These are phyloP conservation scores for Blastocystis hominis DNA, from an alignment of 352 stramenopile species.

Conservation along the genomic window DNA sequence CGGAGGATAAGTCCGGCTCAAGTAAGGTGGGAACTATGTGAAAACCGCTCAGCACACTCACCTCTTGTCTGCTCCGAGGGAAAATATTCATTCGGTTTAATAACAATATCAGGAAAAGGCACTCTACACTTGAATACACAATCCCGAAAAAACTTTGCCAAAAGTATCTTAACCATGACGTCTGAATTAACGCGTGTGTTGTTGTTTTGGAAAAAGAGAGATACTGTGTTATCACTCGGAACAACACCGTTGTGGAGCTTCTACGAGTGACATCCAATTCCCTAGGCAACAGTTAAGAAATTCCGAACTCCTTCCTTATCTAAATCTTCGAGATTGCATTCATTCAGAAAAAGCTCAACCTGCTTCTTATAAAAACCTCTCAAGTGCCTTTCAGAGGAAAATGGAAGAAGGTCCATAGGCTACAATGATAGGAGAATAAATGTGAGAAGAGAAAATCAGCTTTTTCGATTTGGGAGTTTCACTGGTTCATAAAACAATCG, in stretches of 20 bases:
- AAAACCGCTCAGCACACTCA: not conserved
- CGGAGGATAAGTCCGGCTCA: not conserved
- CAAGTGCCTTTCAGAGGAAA: not conserved
- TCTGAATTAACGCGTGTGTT: not conserved
- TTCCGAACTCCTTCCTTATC: not conserved
- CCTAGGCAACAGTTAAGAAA: not conserved
- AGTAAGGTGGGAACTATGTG: constrained; percentile 9
- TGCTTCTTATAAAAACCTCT: constrained; percentile 32
- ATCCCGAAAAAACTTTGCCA: not conserved
- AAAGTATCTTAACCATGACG: not conserved
- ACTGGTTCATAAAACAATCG: not conserved
- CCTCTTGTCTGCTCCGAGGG: constrained; percentile 11
- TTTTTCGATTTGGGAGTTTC: not conserved
- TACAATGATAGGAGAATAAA: not conserved
- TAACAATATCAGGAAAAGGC: not conserved
- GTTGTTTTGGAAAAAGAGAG: constrained; percentile 1
- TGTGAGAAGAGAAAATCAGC: not conserved
- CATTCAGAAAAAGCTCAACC: constrained; percentile 4
- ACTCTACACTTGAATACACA: not conserved
- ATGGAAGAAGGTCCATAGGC: not conserved
- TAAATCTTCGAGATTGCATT: constrained; percentile 4
- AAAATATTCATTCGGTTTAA: constrained; percentile 23
- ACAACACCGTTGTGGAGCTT: constrained; percentile 26
- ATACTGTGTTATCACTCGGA: not conserved
- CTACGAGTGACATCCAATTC: not conserved